Evolutionary conservation across 176 grass and related monocot genomes (phyloP).

Genomic region (Triticum aestivum): IWGSC_CS_RefSeq_v2.1 NC_057806.1:546185669-546186168

Average conservation of each 20-base stretch:
- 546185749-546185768: not conserved
- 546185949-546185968: not conserved
- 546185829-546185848: not conserved
- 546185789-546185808: not conserved
- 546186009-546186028: not conserved
- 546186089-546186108: not conserved
- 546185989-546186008: not conserved
- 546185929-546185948: slow-evolving; percentile 6
- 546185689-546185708: not conserved
- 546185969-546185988: not conserved
- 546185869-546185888: not conserved
- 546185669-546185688: not conserved
- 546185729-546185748: not conserved
- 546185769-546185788: not conserved
- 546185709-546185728: no score
- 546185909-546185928: slow-evolving; percentile 23
- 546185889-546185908: not conserved
- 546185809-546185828: not conserved
- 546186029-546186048: not conserved
- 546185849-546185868: no score
- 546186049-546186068: slow-evolving; percentile 1
- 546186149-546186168: not conserved
- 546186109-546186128: no score
- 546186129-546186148: not conserved
- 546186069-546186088: not conserved